Evolutionary conservation across 805 yeast genomes (phyloP).

Genomic region (Hanseniaspora hatyaiensis): DNA sequence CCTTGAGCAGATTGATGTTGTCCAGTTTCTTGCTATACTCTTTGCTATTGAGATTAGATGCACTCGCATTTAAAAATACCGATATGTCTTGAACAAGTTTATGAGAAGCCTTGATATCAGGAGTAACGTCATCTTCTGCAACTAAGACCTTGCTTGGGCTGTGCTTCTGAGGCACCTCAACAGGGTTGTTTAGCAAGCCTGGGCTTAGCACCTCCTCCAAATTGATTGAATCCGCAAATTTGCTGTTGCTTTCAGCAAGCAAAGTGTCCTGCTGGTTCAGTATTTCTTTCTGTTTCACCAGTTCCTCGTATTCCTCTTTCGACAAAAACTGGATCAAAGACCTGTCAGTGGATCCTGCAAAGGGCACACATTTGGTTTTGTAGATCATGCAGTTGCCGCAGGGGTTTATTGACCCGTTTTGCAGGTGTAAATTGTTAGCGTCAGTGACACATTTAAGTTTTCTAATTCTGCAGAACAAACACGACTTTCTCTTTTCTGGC

Average conservation of each 20-base stretch:
- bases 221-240: no score
- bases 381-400: constrained; percentile 15
- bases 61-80: background rate
- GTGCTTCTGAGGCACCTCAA: no score
- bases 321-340: background rate
- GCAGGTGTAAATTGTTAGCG: background rate
- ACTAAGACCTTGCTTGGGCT: no score
- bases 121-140: background rate
- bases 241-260: no score
- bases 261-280: no score
- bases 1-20: background rate
- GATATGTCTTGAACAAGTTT: background rate
- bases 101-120: no score
- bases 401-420: constrained; percentile 5
- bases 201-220: no score
- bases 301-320: background rate
- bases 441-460: constrained; percentile 10
- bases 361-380: constrained; percentile 6
- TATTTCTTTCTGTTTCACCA: constrained; percentile 1
- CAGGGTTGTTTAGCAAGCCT: no score
- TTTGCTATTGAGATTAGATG: background rate
- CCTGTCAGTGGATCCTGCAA: constrained; percentile 3
- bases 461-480: constrained; percentile 14
- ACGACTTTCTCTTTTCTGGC: constrained; percentile 2
- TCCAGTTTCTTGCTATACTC: background rate